A percentile compares a stretch with the other conserved stretches of the same genome.
Evolutionary conservation across 306 rosid species (phyloP).

Genomic region (Quercus robur): DNA sequence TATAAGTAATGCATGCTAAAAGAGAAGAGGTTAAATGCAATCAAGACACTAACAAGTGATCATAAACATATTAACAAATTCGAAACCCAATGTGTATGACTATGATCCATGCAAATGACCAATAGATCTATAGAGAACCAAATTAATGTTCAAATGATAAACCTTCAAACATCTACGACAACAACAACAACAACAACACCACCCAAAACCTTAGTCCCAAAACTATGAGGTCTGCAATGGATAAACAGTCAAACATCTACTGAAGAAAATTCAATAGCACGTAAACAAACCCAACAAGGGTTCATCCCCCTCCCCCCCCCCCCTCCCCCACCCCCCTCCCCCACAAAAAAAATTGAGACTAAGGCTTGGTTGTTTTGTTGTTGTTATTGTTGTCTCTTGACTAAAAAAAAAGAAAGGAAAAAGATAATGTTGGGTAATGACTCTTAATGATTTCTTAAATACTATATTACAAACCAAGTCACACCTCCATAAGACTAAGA

Average conservation of each 20-base stretch:
- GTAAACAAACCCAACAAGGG: not conserved
- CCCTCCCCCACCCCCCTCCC: too few relatives aligned
- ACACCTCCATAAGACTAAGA: not conserved
- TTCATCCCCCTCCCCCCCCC: not conserved
- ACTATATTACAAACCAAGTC: too few relatives aligned
- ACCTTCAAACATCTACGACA: not conserved
- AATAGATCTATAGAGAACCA: not conserved
- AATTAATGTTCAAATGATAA: not conserved
- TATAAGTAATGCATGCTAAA: not conserved
- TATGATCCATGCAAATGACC: not conserved
- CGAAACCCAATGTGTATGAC: not conserved
- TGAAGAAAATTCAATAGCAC: not conserved
- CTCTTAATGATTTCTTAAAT: not conserved
- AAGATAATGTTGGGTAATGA: not conserved
- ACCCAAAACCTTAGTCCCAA: too few relatives aligned
- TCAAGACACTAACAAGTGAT: not conserved
- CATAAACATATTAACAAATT: not conserved
- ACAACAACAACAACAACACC: too few relatives aligned
- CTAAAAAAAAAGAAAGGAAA: not conserved
- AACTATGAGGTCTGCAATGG: too few relatives aligned
- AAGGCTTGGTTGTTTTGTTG: too few relatives aligned
- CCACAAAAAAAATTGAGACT: too few relatives aligned
- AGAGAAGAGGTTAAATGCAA: not conserved
- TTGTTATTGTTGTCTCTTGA: too few relatives aligned
- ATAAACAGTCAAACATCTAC: not conserved